These are phyloP conservation scores for Backusella australiensis DNA, from an alignment of 192 early-diverging fungal species.

Conservation along the genomic window DNA sequence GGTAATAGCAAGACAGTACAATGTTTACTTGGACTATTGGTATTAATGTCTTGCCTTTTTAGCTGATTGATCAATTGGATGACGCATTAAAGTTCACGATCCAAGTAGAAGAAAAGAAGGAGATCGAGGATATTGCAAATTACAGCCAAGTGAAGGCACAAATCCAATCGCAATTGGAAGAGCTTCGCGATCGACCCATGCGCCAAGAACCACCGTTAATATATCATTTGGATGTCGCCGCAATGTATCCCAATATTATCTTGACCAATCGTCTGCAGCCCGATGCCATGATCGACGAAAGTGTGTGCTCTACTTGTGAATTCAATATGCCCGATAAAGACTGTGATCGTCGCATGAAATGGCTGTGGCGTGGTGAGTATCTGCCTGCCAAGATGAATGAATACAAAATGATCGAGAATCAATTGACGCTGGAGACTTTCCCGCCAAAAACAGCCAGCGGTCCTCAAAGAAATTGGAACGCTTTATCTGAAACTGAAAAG, in stretches of 20 bases:
- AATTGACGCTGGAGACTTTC: conserved; percentile 80
- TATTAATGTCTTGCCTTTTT: background rate
- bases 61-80: conserved; percentile 91
- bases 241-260: conserved; percentile 99
- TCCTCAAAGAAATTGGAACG: conserved; percentile 60
- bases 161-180: conserved; percentile 64
- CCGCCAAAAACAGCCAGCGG: conserved; percentile 59
- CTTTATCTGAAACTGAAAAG: conserved; percentile 67
- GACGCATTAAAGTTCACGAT: conserved; percentile 89
- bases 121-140: conserved; percentile 78
- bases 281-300: conserved; percentile 90
- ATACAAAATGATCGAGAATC: conserved; percentile 86
- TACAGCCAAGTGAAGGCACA: conserved; percentile 79
- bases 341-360: conserved; percentile 93
- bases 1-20: background rate
- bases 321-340: conserved; percentile 84
- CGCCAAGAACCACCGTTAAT: conserved; percentile 81
- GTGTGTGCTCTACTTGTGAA: conserved; percentile 88
- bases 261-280: conserved; percentile 97
- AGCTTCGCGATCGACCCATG: conserved; percentile 79
- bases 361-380: conserved; percentile 98
- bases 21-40: background rate
- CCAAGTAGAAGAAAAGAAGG: conserved; percentile 73
- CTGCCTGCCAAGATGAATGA: conserved; percentile 90
- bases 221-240: conserved; percentile 99